phyloP scores from a whole-genome alignment of 169 alveolate species.

The Plasmodium sp. region DNA sequence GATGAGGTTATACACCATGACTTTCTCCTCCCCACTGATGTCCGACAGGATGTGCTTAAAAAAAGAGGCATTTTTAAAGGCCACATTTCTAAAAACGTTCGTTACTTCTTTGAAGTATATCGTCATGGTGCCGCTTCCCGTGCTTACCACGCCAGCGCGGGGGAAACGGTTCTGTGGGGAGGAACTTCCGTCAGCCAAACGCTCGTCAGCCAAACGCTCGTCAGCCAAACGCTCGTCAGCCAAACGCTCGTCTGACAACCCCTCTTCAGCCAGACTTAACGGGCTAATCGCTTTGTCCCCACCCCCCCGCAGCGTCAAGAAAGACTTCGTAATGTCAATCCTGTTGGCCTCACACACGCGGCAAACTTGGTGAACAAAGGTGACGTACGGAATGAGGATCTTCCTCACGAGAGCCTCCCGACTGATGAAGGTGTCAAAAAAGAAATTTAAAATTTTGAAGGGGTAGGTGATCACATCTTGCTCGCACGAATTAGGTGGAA shows the following conservation, averaged over 20 bases:
- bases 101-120: conserved; percentile 48
- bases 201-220: too few species aligned
- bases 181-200: background rate
- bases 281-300: background rate
- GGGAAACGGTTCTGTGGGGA: background rate
- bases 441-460: conserved; percentile 17
- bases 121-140: conserved; percentile 5
- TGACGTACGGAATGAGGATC: conserved; percentile 21
- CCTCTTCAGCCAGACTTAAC: background rate
- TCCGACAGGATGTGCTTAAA: conserved; percentile 36
- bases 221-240: background rate
- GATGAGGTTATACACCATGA: conserved; percentile 51
- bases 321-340: conserved; percentile 25
- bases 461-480: conserved; percentile 53
- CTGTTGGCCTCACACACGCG: conserved; percentile 18
- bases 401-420: background rate
- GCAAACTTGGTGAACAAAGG: conserved; percentile 20
- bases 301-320: background rate
- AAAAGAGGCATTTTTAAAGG: conserved; percentile 43
- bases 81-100: conserved; percentile 65
- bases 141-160: background rate
- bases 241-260: background rate
- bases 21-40: conserved; percentile 35
- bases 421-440: conserved; percentile 36
- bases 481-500: conserved; percentile 20